A percentile compares a stretch with the other conserved stretches of the same genome.
Conservation (phyloP, 805 yeast species). For the Sugiyamaella chiloensis region DNA sequence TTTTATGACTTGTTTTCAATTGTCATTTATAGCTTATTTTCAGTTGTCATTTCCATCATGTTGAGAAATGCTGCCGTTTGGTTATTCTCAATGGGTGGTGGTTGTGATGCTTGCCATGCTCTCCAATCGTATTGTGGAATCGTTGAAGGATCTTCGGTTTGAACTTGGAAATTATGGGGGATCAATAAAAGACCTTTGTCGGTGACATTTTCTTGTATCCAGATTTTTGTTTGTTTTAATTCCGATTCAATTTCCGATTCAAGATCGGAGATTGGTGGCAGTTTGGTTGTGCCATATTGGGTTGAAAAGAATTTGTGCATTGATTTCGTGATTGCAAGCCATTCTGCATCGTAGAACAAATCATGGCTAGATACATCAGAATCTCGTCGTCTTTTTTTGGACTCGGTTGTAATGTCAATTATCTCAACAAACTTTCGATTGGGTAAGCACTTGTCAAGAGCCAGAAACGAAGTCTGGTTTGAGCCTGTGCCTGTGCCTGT, state of each 20-base stretch:
- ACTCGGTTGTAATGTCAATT: constrained; percentile 36
- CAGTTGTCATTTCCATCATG: too few relatives aligned
- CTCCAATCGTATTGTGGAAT: not conserved
- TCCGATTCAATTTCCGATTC: not conserved
- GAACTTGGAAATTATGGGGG: constrained; percentile 29
- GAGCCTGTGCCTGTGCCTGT: not conserved
- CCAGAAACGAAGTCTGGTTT: constrained; percentile 50
- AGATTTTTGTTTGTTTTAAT: constrained; percentile 15
- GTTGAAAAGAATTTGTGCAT: constrained; percentile 23
- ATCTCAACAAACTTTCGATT: constrained; percentile 56
- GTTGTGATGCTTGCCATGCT: constrained; percentile 10
- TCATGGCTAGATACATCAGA: constrained; percentile 10
- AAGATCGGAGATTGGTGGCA: not conserved
- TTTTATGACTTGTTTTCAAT: too few relatives aligned
- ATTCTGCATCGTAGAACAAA: constrained; percentile 35
- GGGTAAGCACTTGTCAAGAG: constrained; percentile 83
- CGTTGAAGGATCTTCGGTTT: constrained; percentile 17
- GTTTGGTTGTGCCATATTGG: not conserved
- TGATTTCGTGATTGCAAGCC: constrained; percentile 35
- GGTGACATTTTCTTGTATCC: constrained; percentile 33
- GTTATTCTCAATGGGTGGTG: constrained; percentile 23
- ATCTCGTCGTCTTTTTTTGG: constrained; percentile 12
- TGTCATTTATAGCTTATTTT: too few relatives aligned
- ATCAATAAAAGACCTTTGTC: constrained; percentile 24
- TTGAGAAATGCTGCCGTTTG: constrained; percentile 33